These are phyloP conservation scores for Aspergillus cristatus DNA, from an alignment of 495 filamentous ascomycete genomes.

Conservation along the genomic window DNA sequence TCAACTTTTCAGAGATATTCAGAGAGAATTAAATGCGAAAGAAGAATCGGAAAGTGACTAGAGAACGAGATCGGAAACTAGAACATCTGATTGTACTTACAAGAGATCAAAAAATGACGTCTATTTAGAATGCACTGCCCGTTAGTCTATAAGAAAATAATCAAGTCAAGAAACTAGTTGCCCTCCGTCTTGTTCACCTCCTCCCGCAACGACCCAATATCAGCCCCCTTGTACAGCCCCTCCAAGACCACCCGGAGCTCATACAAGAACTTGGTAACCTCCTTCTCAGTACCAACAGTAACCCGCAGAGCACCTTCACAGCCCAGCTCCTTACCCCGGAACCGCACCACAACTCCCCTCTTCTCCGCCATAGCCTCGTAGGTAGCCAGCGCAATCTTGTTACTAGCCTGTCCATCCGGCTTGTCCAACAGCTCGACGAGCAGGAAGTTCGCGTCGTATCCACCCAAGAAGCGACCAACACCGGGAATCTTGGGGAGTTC, in stretches of 20 bases:
- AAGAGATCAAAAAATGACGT: too few species aligned
- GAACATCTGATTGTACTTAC: too few species aligned
- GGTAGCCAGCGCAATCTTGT: constrained; percentile 61
- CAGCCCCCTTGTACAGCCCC: constrained; percentile 26
- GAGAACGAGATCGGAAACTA: too few species aligned
- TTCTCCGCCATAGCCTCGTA: constrained; percentile 83
- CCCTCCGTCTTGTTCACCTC: constrained; percentile 20
- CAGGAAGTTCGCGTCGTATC: constrained; percentile 76
- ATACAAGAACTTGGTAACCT: constrained; percentile 67
- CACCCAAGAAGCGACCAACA: constrained; percentile 73
- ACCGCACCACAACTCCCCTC: constrained; percentile 84
- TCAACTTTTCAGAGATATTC: too few species aligned
- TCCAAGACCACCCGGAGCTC: constrained; percentile 55
- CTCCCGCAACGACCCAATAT: constrained; percentile 16
- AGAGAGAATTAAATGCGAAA: too few species aligned
- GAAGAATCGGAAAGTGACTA: too few species aligned
- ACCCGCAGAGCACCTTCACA: constrained; percentile 84
- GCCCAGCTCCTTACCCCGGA: constrained; percentile 83
- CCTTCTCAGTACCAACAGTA: constrained; percentile 82
- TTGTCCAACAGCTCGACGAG: constrained; percentile 76
- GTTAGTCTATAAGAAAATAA: not conserved
- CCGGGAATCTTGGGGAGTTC: constrained; percentile 71
- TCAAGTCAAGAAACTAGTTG: constrained; percentile 13
- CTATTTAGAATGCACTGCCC: too few species aligned
- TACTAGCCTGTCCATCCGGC: constrained; percentile 65